Percentiles rank a stretch among this genome's conserved stretches.
These are phyloP conservation scores for Haematococcus lacustris DNA, from an alignment of 139 green algal genomes.

Conservation along the genomic window DNA sequence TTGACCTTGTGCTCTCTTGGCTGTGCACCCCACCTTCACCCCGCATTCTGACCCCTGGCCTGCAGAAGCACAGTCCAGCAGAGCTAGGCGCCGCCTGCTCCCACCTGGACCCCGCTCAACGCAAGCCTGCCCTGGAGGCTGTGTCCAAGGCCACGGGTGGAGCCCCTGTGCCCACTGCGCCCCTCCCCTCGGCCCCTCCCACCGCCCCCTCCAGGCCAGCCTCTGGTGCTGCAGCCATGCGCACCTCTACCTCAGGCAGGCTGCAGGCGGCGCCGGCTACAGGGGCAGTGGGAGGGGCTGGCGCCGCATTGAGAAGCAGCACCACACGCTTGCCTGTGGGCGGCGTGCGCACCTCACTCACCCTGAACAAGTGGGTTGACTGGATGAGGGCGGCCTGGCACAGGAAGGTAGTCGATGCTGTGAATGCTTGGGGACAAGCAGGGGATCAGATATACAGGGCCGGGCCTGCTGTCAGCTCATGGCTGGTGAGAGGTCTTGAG, in stretches of 20 bases:
- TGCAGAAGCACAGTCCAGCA: conserved; percentile 15
- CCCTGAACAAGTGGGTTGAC: background rate
- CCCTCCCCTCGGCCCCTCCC: background rate
- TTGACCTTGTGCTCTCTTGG: too few relatives aligned
- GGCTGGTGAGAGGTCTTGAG: too few relatives aligned
- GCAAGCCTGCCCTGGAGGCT: conserved; percentile 30
- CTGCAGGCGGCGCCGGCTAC: background rate
- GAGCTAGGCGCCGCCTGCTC: conserved; percentile 15
- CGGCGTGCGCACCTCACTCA: conserved; percentile 1
- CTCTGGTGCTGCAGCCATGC: background rate
- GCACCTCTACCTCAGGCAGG: background rate
- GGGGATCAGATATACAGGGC: too few relatives aligned
- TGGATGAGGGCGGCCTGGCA: background rate
- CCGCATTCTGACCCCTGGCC: too few relatives aligned
- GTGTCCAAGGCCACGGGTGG: conserved; percentile 26
- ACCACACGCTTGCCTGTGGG: background rate
- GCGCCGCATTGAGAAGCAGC: background rate
- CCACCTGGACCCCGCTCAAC: conserved; percentile 5
- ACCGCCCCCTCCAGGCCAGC: background rate
- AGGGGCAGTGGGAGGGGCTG: background rate
- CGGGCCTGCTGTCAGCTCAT: too few relatives aligned
- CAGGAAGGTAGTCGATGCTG: too few relatives aligned
- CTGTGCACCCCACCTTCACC: too few relatives aligned
- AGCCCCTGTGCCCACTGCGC: conserved; percentile 4
- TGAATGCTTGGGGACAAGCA: too few relatives aligned